Base-by-base conservation (phyloP, 495 filamentous ascomycete species). In the Xylaria intraflava region DNA sequence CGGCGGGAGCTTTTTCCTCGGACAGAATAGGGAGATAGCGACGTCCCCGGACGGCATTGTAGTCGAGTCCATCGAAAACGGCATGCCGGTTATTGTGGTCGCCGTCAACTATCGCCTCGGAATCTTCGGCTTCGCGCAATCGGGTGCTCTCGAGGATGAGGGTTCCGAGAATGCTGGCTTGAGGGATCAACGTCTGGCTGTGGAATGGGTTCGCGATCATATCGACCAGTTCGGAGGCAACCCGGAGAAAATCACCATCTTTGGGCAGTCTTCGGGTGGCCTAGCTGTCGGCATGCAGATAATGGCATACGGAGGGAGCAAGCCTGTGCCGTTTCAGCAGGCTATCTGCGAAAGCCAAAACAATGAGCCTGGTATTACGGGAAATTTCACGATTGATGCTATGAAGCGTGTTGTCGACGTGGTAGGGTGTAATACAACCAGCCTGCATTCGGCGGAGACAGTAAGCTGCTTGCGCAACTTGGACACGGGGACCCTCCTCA, bases 151-250 rank as follows among this genome's bases (percentile, higher is more conserved):
- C 9, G 19, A 62, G 31, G 49, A 46, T 0, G 65, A 68, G 41
- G 60, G 62, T 2, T 68, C 62, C 0, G 61, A 68, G 45, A 83
- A 80, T 54, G 69, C 81, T 10, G 81, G 78, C 0, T 59, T 83
- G 5, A 72, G 79, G 29, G 80, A 85, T 63, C 77, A 83, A 60
- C 70, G 77, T 4, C 62, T 80, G 19, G 78, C 71, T 5, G 65
- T 82, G 23, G 75, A 79, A 41, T 82, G 77, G 72, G 69, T 83
- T 2, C 69, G 74, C n/a, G 67, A 74, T 27, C 82, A 85, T 56
- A 80, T 84, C 44, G 67, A 59, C 57, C 70, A 65, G 12, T 87
- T 87, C 56, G 83, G 82, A 36, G 82, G 82, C 17, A 73, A 84
- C 56, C 67, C 78, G 2, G 43, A 64, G 0, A 71, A 68, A 19